phyloP scores from a whole-genome alignment of 1,284 basidiomycete genomes.

The Leccinum glutinopallens region DNA sequence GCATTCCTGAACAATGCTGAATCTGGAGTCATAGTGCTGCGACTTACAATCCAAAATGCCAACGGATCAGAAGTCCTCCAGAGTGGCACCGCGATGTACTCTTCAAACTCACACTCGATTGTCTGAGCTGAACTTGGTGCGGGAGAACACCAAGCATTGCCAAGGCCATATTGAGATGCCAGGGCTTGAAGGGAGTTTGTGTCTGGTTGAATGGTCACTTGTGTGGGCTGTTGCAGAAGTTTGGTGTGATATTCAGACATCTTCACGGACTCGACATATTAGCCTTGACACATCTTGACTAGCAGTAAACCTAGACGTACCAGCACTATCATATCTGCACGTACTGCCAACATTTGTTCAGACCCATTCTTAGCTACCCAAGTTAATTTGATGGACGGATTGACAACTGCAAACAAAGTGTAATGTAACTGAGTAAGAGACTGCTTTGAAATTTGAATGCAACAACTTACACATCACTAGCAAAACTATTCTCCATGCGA shows the following conservation, averaged over 20 bases:
- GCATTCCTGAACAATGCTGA: neutral
- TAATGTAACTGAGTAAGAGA: neutral
- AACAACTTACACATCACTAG: neutral
- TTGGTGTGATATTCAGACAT: no score
- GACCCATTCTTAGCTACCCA: neutral
- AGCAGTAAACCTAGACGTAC: no score
- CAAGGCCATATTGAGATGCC: neutral
- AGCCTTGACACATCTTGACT: no score
- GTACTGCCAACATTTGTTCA: neutral
- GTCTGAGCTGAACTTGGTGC: neutral
- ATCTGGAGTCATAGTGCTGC: neutral
- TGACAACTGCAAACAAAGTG: neutral
- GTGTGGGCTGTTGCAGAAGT: no score
- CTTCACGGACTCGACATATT: no score
- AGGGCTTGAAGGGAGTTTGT: no score
- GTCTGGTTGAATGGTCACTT: no score
- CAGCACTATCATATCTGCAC: no score
- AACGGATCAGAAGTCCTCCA: neutral
- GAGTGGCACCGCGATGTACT: neutral
- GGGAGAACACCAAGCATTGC: neutral
- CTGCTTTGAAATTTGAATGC: neutral
- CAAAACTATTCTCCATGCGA: neutral
- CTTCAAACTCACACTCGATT: neutral
- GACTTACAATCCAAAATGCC: neutral
- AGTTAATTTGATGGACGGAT: neutral